Conservation (phyloP, 2,329 filamentous ascomycete genomes). For the Davidsoniella virescens region DNA sequence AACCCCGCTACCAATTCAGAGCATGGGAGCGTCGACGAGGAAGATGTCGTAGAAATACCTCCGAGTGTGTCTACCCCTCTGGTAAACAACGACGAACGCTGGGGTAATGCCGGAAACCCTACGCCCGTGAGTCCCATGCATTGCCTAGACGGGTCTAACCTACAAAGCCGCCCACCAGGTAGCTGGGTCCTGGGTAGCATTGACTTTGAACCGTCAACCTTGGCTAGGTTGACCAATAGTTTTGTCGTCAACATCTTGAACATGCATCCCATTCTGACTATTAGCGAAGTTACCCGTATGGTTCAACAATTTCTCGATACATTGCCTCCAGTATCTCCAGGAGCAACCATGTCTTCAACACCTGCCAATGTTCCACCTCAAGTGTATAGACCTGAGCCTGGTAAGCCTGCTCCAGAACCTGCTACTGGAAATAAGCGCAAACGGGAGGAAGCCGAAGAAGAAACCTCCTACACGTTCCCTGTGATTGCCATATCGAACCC, state of each 20-base stretch:
- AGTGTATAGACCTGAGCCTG: too few relatives aligned
- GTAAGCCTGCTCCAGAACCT: background rate
- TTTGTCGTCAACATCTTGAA: conserved; percentile 47
- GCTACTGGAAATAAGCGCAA: conserved; percentile 34
- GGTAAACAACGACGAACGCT: conserved; percentile 28
- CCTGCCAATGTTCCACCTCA: background rate
- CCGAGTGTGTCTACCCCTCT: conserved; percentile 25
- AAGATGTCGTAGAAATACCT: conserved; percentile 30
- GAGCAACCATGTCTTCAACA: background rate
- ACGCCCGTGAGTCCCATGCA: conserved; percentile 30
- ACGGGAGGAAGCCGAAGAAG: conserved; percentile 19
- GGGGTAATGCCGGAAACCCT: conserved; percentile 37
- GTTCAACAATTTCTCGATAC: conserved; percentile 35
- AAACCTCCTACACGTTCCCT: background rate
- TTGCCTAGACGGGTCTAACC: conserved; percentile 16
- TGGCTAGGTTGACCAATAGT: conserved; percentile 37
- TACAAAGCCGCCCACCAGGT: background rate
- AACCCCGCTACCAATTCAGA: conserved; percentile 15
- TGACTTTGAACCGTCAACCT: conserved; percentile 35
- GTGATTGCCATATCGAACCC: conserved; percentile 3
- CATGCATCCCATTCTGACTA: conserved; percentile 48
- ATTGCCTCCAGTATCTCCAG: conserved; percentile 21
- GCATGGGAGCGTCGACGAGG: conserved; percentile 28
- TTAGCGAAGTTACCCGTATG: conserved; percentile 34
- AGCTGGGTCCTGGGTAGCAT: conserved; percentile 1